phyloP scores from a whole-genome alignment of 306 rosid species.

The Clitoria ternatea region DNA sequence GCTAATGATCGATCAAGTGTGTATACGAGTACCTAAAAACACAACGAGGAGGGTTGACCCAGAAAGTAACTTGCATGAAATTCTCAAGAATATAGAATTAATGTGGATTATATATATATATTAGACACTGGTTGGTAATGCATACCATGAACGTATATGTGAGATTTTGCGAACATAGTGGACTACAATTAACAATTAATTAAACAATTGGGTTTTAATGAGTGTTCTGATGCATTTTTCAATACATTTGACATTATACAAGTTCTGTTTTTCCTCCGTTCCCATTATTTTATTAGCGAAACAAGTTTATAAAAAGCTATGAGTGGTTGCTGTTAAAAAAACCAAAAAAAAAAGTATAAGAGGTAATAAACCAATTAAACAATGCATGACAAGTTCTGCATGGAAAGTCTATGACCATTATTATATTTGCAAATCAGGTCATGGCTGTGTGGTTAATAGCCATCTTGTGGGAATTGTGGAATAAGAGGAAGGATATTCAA shows the following conservation, averaged over 20 bases:
- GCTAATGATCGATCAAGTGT: not conserved
- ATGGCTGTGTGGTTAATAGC: too few species aligned
- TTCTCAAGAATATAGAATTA: slow-evolving; percentile 18
- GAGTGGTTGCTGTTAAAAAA: too few species aligned
- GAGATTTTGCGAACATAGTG: slow-evolving; percentile 8
- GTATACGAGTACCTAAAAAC: slow-evolving; percentile 10
- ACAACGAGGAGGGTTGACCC: slow-evolving; percentile 35
- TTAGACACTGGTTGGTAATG: slow-evolving; percentile 20
- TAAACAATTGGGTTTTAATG: slow-evolving; percentile 18
- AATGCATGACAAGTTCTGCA: too few species aligned
- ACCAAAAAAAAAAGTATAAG: too few species aligned
- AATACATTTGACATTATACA: not conserved
- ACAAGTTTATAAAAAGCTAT: too few species aligned
- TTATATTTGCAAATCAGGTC: not conserved
- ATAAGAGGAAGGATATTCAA: too few species aligned
- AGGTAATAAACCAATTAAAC: too few species aligned
- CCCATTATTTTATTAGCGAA: too few species aligned
- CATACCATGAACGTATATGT: slow-evolving; percentile 31
- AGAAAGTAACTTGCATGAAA: slow-evolving; percentile 20
- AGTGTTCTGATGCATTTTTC: not conserved
- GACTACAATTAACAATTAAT: slow-evolving; percentile 10
- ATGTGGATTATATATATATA: slow-evolving; percentile 29
- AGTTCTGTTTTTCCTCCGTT: not conserved
- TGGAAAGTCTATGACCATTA: not conserved
- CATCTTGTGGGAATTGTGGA: too few species aligned